Base-by-base conservation (phyloP, 1,284 basidiomycete species). In the Chalciporus sp. region DNA sequence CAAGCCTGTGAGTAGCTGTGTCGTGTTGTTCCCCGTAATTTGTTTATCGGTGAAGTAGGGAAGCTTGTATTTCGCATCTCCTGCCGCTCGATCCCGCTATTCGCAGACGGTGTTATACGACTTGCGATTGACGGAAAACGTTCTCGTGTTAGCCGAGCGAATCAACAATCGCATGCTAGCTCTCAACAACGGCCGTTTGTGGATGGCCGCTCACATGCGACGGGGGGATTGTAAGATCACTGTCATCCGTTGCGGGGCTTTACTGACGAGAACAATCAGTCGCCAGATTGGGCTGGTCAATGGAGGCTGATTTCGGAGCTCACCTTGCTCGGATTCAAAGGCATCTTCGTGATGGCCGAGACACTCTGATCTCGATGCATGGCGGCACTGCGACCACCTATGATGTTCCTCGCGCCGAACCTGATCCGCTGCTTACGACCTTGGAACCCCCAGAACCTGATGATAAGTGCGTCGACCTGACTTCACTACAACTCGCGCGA, bases 171-270 rank as follows among this genome's bases (percentile, higher is more conserved):
- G 75, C 14, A 76, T 79, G 74, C 53, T 54, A 2, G 60, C 67
- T 31, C 35, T 61, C 29, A 71, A 64, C 11, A 64, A 49, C 0
- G 77, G 77, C 4, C 64, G 77, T 16, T 64, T 72, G 43, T 79
- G 79, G 79, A 69, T 77, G 65, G 73, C 72, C 29, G 75, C 73
- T 3, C 79, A 79, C 35, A 78, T 81, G 76, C 72, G 77, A 26
- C 66, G 77, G 33, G 78, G 79, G 1, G 79, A 78, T 49, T 79
- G 72, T 75, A 53, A 63, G 73, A 17, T 16, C 14, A n/a, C 39
- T 1, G 41, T 20, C 7, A 1, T 28, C 41, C 3, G 2, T 0
- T 40, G 16, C 28, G 8, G 5, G 28, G 16, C 26, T 9, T 27
- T 28, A 8, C 7, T 39, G 26, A 39, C 68, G 19, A 58, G 10